Evolutionary conservation across 305 asterid species (phyloP), one percentile per base, ranked within the genome.

Genomic region (Striga hermonthica): DNA sequence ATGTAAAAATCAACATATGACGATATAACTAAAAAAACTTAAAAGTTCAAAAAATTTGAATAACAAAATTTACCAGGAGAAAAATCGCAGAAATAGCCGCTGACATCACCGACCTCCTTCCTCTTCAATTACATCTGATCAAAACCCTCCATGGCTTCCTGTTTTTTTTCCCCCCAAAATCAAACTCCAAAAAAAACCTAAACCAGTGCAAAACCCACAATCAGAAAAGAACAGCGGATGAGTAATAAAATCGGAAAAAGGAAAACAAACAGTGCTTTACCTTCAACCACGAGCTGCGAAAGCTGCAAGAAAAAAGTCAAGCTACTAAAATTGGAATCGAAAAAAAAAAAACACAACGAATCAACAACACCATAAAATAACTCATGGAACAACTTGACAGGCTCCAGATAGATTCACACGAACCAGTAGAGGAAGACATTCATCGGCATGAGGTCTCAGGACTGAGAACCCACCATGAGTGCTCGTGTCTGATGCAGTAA

Each of bases 401-500:
- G 31, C 31, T 64, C 45, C 65, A 68, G 67, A 14, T 37, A 38
- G 39, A 61, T 62, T 48, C 45, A 64, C 70, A 48, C 88, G 72
- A 69, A 91, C 96, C 89, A 91, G 74, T 15, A 83, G 95, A 47
- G 96, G 98, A 5, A 91, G 89, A 70, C 98, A 91, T 74, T 89
- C 96, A 73, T 91, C 96, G 37, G 98, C 98, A 81, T 91, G 98
- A 34, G 95, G 87, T 69, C 91, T 86, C 73, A 89, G 81, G 66
- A 86, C 96, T 0, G 98, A 91, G 77, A 91, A 91, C 9, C 98
- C 98, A 28, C 98, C 98, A 67, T 91, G 98, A 39, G 96, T 89
- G 78, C 98, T 91, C 3, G 98, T 91, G 71, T 91, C 97, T 4
- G 97, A 91, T 4, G 97, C 96, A 65, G 96, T 91, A 61, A 91